Base-by-base conservation (phyloP, 371 early-diverging fungal species). In the Mortierella sp. region DNA sequence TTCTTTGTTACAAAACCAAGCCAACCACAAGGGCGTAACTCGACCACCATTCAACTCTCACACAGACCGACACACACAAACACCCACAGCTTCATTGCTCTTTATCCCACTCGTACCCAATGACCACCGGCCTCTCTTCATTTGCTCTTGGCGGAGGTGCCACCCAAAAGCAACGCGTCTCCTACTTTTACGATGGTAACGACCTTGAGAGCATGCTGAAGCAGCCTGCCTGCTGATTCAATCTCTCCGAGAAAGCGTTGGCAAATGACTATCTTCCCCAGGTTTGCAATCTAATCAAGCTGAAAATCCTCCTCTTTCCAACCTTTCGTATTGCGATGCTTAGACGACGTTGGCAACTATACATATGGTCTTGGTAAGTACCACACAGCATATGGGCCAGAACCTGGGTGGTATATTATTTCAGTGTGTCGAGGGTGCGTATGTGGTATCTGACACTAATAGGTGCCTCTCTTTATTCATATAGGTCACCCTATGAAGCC, bases 401-500 rank as follows among this genome's bases (percentile, higher is more conserved):
- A 18, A 5, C 7, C 63, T 35, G 35, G 1, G 63, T 16, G 35
- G 18, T 6, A 32, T 60, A 16, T 32, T 60, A 44, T 71, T 32
- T 70, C 44, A 44, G 21, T 12, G 1, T 11, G 48, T 14, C 18
- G 21, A n/a, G n/a, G 32, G 16, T 71, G 18, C 11, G 43, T 35
- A 43, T 71, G 35, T 68, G 24, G 21, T 71, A n/a, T 46, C 46
- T 2, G 44, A 27, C 24, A 16, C 48, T 71, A 74, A 21, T 29
- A 27, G 56, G 12, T 2, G 21, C 41, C 51, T n/a, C 27, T 18
- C n/a, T 35, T 12, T 43, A 12, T 18, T 14, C 29, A 49, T 65
- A 91, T 93, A 88, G 95, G 94, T 11, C 99, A 99, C 87, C 99
- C 99, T 16, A 99, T 99, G 99, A 99, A 99, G 84, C 99, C 99